Base-by-base conservation (phyloP, 2,329 filamentous ascomycete species). In the Alternaria sp. region DNA sequence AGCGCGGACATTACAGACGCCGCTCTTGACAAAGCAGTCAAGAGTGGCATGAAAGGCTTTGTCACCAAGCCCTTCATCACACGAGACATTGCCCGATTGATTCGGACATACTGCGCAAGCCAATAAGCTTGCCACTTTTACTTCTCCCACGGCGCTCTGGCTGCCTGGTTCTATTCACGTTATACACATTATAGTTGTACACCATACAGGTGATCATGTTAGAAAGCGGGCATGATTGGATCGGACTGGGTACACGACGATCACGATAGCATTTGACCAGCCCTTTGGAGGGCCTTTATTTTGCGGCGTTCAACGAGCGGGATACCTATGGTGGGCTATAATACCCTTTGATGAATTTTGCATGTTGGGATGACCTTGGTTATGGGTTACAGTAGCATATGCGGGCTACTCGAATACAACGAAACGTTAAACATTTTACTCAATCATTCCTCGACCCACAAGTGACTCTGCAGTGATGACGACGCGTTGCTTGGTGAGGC, bases 41-140 rank as follows among this genome's bases (percentile, higher is more conserved):
- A 84, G 68, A 87, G 86, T 6, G 89, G 88, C 38, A 90, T 91
- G 83, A 87, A 86, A 72, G 88, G 88, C 3, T 89, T 89, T 68
- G 86, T 90, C 83, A 89, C 87, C 40, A 91, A 91, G 72, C 89
- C 88, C 8, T 90, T 88, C 74, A 88, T 88, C 72, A 79, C 89
- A 57, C 77, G 83, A 57, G 88, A 90, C 74, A 78, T 90, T 67
- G 86, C 89, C 76, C 82, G 85, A 61, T 76, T 90, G 69, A 89
- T 90, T 63, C 71, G 79, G 52, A 81, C 83, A 66, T 82, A 83
- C 62, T 84, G 81, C 66, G 67, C 68, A 36, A 65, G 55, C 38
- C 43, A 48, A 46, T 66, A 50, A 64, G 25, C 25, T 55, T 44
- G 28, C 27, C 20, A 34, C 22, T 49, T 59, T 43, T 36, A 41